Percentiles rank a stretch among this genome's conserved stretches.
These are phyloP conservation scores for Cutaneotrichosporon spelunceum DNA, from an alignment of 1,284 basidiomycete species.

Conservation along the genomic window DNA sequence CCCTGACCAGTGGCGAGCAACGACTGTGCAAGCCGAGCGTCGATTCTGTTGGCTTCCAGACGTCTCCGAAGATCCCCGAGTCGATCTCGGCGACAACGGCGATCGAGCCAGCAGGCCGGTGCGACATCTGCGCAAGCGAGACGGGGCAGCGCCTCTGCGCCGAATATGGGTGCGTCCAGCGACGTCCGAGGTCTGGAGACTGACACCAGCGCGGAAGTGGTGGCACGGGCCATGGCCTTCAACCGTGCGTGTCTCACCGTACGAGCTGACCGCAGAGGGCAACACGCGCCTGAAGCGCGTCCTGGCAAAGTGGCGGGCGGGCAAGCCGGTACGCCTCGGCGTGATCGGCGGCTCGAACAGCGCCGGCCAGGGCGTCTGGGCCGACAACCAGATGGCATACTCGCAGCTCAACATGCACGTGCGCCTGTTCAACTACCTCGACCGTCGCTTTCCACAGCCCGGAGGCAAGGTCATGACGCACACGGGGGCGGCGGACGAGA, in stretches of 20 bases:
- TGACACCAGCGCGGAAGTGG: constrained; percentile 4
- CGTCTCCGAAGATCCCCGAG: not conserved
- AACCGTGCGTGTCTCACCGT: not conserved
- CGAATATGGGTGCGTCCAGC: constrained; percentile 5
- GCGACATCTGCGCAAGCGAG: constrained; percentile 11
- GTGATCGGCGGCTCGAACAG: constrained; percentile 37
- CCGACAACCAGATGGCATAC: constrained; percentile 20
- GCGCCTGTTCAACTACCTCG: constrained; percentile 40
- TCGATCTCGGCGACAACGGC: not conserved
- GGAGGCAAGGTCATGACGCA: constrained; percentile 8
- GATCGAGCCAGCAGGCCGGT: not conserved
- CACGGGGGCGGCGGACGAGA: constrained; percentile 10
- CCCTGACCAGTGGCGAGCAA: not conserved
- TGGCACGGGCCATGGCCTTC: constrained; percentile 19
- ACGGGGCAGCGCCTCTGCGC: constrained; percentile 1
- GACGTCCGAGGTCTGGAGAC: not conserved
- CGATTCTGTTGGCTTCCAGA: not conserved
- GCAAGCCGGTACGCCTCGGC: constrained; percentile 29
- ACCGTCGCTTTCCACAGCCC: constrained; percentile 34
- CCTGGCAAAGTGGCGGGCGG: constrained; percentile 23
- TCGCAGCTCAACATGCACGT: constrained; percentile 33
- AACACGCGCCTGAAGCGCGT: constrained; percentile 27
- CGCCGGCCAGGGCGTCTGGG: constrained; percentile 29
- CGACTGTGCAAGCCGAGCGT: not conserved
- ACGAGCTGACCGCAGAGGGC: constrained; percentile 2